A percentile compares a stretch with the other conserved stretches of the same genome.
Conservation (phyloP, 169 alveolate genomes). For the Plasmodium berghei region DNA sequence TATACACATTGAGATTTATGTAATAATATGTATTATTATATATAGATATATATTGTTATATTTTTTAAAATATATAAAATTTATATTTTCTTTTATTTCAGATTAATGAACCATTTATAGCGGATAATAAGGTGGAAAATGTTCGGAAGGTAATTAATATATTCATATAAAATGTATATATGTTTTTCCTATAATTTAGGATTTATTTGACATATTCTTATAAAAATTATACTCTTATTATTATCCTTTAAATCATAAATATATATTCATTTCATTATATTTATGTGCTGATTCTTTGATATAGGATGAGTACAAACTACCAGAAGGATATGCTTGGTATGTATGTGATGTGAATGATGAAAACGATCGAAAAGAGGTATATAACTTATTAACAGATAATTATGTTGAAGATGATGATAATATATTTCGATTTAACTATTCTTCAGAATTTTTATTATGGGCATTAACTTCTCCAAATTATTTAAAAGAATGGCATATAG, state of each 20-base stretch:
- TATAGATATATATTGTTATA: not conserved
- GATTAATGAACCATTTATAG: constrained; percentile 75
- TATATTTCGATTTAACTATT: constrained; percentile 97
- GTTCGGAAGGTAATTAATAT: constrained; percentile 39
- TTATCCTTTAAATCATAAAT: not conserved
- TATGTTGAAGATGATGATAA: constrained; percentile 98
- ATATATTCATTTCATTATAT: not conserved
- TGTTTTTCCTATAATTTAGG: constrained; percentile 4
- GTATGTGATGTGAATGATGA: constrained; percentile 90
- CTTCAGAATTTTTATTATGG: constrained; percentile 96
- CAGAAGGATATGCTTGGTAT: constrained; percentile 95
- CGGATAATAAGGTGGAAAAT: constrained; percentile 74
- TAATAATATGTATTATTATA: constrained; percentile 77
- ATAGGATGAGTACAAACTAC: constrained; percentile 90
- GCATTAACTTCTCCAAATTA: constrained; percentile 95
- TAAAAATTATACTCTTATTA: not conserved
- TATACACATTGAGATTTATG: not conserved
- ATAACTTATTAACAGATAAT: constrained; percentile 90
- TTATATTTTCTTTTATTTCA: constrained; percentile 19
- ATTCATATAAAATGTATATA: too few relatives aligned
- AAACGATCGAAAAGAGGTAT: constrained; percentile 79
- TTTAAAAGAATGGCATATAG: constrained; percentile 93
- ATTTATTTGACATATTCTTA: constrained; percentile 22
- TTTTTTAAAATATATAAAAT: too few relatives aligned
- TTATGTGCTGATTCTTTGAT: constrained; percentile 8